phyloP scores from a whole-genome alignment of 805 yeast species.

The Saccharomycopsis microspora region DNA sequence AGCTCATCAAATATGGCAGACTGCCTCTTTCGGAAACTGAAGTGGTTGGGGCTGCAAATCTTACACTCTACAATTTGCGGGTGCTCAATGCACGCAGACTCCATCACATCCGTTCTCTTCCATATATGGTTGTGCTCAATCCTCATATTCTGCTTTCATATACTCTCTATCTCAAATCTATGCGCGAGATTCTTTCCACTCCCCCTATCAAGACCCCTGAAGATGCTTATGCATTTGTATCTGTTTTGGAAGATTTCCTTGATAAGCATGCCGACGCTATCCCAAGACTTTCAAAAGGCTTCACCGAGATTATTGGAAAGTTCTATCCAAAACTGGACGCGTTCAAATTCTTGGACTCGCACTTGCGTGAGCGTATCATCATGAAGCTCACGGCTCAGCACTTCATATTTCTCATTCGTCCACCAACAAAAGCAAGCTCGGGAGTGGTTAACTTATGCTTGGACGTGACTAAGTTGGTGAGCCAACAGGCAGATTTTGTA shows the following conservation, averaged over 20 bases:
- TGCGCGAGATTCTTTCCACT: conserved; percentile 37
- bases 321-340: conserved; percentile 36
- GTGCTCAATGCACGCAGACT: conserved; percentile 62
- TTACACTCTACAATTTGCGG: conserved; percentile 45
- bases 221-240: conserved; percentile 43
- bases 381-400: conserved; percentile 84
- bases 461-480: conserved; percentile 51
- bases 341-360: conserved; percentile 57
- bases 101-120: conserved; percentile 58
- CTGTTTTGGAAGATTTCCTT: conserved; percentile 45
- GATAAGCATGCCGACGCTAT: conserved; percentile 78
- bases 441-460: conserved; percentile 62
- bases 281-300: conserved; percentile 72
- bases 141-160: conserved; percentile 78
- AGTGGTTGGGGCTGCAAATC: conserved; percentile 32
- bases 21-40: conserved; percentile 22
- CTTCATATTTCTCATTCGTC: conserved; percentile 53
- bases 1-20: conserved; percentile 33
- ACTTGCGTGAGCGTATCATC: conserved; percentile 73
- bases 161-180: conserved; percentile 58
- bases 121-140: conserved; percentile 76
- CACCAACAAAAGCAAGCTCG: conserved; percentile 32
- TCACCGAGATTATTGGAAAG: conserved; percentile 47
- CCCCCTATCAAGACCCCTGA: conserved; percentile 34
- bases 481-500: conserved; percentile 59